Base-by-base conservation (phyloP, 2,329 filamentous ascomycete species). In the Ceratocystis cacaofunesta region DNA sequence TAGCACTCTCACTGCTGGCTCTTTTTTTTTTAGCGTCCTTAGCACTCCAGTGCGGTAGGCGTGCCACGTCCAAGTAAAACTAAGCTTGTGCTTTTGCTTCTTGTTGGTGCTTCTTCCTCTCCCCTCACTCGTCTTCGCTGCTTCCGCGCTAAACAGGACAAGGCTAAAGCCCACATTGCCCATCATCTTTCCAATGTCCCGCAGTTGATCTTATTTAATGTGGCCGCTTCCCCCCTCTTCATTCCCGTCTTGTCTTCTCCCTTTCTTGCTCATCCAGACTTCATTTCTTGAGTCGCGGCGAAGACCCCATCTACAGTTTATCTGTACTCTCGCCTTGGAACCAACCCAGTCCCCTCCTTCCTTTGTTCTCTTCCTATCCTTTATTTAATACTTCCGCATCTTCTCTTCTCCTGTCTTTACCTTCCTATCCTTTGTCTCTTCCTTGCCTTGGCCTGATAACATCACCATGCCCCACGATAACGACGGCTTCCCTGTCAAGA, bases 211-310 rank as follows among this genome's bases (percentile, higher is more conserved):
- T 58, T 66, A 66, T 66, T 63, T 66, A 66, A 63, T 66, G 25
- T 60, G 8, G 8, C 41, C 44, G 46, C 10, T 52, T 50, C 65
- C 65, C 65, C 61, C 61, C 60, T 44, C 48, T 57, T 19, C 41
- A 32, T 63, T 66, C 55, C 22, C 7, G 61, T 52, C 44, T 7
- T 52, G 10, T 28, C 61, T 15, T 36, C 28, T 62, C 25, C 61
- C 36, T 58, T 62, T 50, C 58, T 62, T 67, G 55, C 25, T 41
- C 61, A 63, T 65, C 48, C 50, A 67, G 65, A 62, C 62, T 67
- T 63, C 62, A 19, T 57, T 32, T 30, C 50, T 22, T 52, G 55
- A 44, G 48, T 64, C 57, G 32, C 22, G 66, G 66, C 61, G 65
- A 63, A 57, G 28, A 32, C 57, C 32, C 22, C 43, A 50, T 61